Conservation (phyloP, 805 yeast genomes). For the Metschnikowia continentalis region DNA sequence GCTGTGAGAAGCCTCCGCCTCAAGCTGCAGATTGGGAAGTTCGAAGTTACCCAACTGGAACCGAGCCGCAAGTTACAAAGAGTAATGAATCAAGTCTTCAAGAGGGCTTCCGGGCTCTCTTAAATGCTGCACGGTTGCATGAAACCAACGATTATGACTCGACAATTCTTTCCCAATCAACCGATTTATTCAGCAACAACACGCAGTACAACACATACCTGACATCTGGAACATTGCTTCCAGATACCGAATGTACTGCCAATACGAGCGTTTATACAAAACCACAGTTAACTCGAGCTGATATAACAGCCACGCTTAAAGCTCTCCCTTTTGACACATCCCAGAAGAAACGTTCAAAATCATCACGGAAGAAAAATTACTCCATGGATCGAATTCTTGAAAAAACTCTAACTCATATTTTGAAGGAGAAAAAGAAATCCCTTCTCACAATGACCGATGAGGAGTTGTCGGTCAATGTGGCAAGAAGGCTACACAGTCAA, state of each 20-base stretch:
- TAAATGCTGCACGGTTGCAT: slow-evolving; percentile 6
- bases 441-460: slow-evolving; percentile 11
- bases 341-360: background rate
- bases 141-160: background rate
- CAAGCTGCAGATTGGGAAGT: background rate
- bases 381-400: slow-evolving; percentile 7
- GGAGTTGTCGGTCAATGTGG: slow-evolving; percentile 12
- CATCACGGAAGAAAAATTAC: slow-evolving; percentile 1
- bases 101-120: slow-evolving; percentile 6
- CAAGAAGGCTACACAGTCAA: slow-evolving; percentile 12
- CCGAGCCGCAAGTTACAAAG: background rate
- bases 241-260: background rate
- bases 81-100: background rate
- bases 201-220: slow-evolving; percentile 1
- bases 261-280: background rate
- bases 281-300: background rate
- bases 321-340: slow-evolving; percentile 7
- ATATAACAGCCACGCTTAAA: slow-evolving; percentile 3
- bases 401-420: slow-evolving; percentile 4
- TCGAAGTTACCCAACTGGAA: background rate
- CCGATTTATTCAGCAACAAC: slow-evolving; percentile 1
- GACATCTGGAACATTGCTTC: background rate
- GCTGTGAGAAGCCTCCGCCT: background rate
- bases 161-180: slow-evolving; percentile 10
- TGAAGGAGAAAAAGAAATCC: slow-evolving; percentile 3